These are phyloP conservation scores for Alternaria dauci DNA, from an alignment of 2,329 filamentous ascomycete genomes.

Conservation along the genomic window DNA sequence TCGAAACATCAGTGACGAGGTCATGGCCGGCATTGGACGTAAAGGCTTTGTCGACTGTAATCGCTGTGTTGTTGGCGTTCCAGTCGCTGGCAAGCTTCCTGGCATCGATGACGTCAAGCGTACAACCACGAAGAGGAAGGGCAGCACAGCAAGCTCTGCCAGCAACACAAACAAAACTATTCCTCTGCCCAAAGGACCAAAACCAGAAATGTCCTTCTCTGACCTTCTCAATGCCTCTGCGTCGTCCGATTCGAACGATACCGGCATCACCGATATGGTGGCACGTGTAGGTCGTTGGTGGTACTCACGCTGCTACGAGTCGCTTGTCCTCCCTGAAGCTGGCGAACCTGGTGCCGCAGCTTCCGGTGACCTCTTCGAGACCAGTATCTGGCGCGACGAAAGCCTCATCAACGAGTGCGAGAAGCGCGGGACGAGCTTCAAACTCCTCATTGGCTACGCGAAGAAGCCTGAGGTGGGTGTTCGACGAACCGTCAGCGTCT, in stretches of 20 bases:
- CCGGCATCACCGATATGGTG: constrained; percentile 90
- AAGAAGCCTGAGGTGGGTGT: constrained; percentile 71
- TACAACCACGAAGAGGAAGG: constrained; percentile 35
- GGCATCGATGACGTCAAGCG: constrained; percentile 35
- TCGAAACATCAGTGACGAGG: constrained; percentile 60
- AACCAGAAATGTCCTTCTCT: constrained; percentile 48
- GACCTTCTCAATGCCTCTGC: constrained; percentile 46
- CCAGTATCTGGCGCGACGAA: constrained; percentile 81
- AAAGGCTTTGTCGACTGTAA: constrained; percentile 77
- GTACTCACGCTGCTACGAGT: constrained; percentile 94
- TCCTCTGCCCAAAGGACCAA: constrained; percentile 29
- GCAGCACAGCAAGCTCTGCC: constrained; percentile 39
- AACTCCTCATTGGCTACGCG: constrained; percentile 89
- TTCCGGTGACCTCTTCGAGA: constrained; percentile 52
- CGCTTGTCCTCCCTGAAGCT: constrained; percentile 58
- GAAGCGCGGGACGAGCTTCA: constrained; percentile 84
- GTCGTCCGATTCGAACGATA: constrained; percentile 65
- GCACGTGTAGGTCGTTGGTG: constrained; percentile 93
- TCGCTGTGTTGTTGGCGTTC: constrained; percentile 79
- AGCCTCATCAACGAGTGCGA: constrained; percentile 84
- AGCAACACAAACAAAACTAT: constrained; percentile 27
- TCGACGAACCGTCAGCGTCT: constrained; percentile 60
- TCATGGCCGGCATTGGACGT: constrained; percentile 72
- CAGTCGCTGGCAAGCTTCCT: constrained; percentile 66
- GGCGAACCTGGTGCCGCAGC: constrained; percentile 47